phyloP scores from a whole-genome alignment of 148 eudicot species.

The Camellia sinensis region DNA sequence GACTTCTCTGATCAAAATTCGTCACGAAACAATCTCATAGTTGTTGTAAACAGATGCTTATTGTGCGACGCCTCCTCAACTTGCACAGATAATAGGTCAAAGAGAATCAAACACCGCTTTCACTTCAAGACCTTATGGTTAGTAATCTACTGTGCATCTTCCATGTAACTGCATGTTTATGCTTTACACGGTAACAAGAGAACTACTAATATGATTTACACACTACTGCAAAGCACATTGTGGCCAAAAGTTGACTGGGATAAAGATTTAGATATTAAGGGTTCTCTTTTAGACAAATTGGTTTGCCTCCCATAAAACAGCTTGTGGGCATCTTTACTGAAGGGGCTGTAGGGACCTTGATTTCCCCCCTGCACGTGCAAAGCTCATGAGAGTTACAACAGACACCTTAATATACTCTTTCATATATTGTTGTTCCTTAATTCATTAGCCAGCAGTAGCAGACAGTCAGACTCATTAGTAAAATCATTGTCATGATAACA shows the following conservation, averaged over 20 bases:
- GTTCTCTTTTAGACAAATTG: background rate
- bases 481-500: background rate
- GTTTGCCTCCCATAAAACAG: background rate
- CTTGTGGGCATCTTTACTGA: background rate
- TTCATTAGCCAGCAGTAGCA: background rate
- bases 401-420: background rate
- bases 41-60: too few relatives aligned
- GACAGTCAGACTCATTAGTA: background rate
- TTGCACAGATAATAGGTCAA: too few relatives aligned
- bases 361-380: background rate
- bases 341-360: background rate
- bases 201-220: background rate
- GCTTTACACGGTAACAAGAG: too few relatives aligned
- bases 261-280: background rate
- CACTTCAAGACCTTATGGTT: background rate
- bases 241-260: background rate
- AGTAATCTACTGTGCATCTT: background rate
- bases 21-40: too few relatives aligned
- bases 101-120: background rate
- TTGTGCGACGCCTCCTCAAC: too few relatives aligned
- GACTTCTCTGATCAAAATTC: too few relatives aligned
- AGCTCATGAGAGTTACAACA: background rate
- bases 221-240: background rate
- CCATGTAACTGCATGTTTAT: too few relatives aligned
- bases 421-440: background rate